These are phyloP conservation scores for Fragilariopsis cylindrus DNA, from an alignment of 108 stramenopile species.

Conservation along the genomic window DNA sequence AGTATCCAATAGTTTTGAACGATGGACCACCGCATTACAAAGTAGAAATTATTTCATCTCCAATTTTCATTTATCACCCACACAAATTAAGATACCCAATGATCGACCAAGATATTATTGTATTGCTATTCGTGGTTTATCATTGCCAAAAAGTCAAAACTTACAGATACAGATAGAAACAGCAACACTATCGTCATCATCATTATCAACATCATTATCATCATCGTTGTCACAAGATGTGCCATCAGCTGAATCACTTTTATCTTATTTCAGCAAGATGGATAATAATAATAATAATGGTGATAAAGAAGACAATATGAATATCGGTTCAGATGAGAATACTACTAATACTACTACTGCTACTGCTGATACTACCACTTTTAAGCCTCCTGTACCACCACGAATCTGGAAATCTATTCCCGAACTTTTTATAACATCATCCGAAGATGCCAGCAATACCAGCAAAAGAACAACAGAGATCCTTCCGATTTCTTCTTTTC, in stretches of 20 bases:
- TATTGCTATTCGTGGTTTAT: constrained; percentile 32
- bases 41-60: constrained; percentile 54
- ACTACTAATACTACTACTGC: not conserved
- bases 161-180: not conserved
- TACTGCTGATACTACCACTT: not conserved
- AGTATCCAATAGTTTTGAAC: constrained; percentile 55
- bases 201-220: not conserved
- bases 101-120: constrained; percentile 86
- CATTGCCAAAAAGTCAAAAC: no score
- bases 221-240: not conserved
- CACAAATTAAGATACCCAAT: constrained; percentile 83
- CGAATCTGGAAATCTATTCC: constrained; percentile 20
- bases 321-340: not conserved
- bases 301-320: not conserved
- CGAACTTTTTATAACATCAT: constrained; percentile 15
- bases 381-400: not conserved
- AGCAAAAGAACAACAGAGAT: not conserved
- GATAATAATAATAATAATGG: no score
- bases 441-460: not conserved
- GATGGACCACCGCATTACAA: constrained; percentile 45
- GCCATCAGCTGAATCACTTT: not conserved
- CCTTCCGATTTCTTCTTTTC: constrained; percentile 31
- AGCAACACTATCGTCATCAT: not conserved
- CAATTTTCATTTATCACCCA: constrained; percentile 81
- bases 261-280: constrained; percentile 3